These are phyloP conservation scores for Colletotrichum phormii DNA, from an alignment of 2,329 filamentous ascomycete species.

Conservation along the genomic window DNA sequence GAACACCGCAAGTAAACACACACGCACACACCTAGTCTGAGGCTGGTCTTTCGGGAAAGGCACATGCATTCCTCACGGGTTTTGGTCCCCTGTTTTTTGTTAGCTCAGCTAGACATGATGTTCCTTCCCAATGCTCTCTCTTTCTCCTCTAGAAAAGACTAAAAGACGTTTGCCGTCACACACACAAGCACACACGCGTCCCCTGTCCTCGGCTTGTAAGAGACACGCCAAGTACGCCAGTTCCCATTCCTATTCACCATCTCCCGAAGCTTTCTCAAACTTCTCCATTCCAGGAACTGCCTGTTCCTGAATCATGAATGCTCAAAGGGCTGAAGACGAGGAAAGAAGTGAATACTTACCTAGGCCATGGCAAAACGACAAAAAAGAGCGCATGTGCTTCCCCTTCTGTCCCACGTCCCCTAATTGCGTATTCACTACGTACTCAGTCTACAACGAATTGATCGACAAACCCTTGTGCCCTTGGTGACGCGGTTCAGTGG, in stretches of 20 bases:
- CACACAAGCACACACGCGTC: not conserved
- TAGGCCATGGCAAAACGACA: no score
- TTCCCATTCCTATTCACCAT: no score
- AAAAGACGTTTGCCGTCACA: no score
- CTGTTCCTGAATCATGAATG: not conserved
- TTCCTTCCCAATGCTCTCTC: not conserved
- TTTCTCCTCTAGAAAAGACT: no score
- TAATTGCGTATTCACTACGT: not conserved
- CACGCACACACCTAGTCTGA: no score
- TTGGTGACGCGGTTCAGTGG: constrained; percentile 20
- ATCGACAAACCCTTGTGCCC: constrained; percentile 10
- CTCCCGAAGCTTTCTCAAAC: no score
- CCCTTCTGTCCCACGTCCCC: no score
- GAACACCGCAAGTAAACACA: not conserved
- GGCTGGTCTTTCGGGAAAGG: not conserved
- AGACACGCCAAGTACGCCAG: no score
- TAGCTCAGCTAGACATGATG: constrained; percentile 15
- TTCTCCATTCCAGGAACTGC: not conserved
- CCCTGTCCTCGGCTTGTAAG: not conserved
- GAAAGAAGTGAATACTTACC: no score
- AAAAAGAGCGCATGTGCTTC: not conserved
- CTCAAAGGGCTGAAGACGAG: no score
- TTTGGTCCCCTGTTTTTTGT: not conserved
- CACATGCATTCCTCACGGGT: not conserved
- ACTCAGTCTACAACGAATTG: not conserved